Percentiles rank a stretch among this genome's conserved stretches.
phyloP scores from a whole-genome alignment of 139 green algal species.

The Chlorella sp. region DNA sequence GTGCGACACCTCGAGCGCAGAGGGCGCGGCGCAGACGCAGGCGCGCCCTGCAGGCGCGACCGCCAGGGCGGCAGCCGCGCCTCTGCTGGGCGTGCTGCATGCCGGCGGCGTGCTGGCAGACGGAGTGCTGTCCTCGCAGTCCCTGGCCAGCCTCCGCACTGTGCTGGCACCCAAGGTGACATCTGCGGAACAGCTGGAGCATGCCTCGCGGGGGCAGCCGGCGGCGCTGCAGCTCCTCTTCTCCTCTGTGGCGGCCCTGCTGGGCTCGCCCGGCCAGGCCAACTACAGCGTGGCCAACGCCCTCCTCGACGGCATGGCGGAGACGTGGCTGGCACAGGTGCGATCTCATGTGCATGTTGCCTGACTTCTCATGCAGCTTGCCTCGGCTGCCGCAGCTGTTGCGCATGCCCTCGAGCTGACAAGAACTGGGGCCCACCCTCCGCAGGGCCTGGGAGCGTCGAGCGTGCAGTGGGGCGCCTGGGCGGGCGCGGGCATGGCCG shows the following conservation, averaged over 20 bases:
- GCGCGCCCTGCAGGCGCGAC: neutral
- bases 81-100: constrained; percentile 53
- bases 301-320: constrained; percentile 55
- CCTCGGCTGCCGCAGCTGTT: too few species aligned
- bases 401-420: too few species aligned
- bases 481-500: constrained; percentile 83
- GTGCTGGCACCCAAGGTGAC: constrained; percentile 65
- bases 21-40: constrained; percentile 15
- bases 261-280: constrained; percentile 81
- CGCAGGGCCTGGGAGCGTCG: too few species aligned
- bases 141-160: constrained; percentile 21
- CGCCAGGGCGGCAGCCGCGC: neutral
- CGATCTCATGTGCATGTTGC: neutral
- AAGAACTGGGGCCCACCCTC: too few species aligned
- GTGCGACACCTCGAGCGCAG: constrained; percentile 32
- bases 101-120: constrained; percentile 79
- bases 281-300: constrained; percentile 84
- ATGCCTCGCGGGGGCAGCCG: constrained; percentile 8
- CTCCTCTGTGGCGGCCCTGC: constrained; percentile 75
- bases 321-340: constrained; percentile 21
- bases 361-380: neutral
- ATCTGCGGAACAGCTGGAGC: neutral
- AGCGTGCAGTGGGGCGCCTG: constrained; percentile 91
- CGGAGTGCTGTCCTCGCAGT: constrained; percentile 64
- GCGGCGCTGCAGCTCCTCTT: constrained; percentile 64